phyloP scores from a whole-genome alignment of 2,329 filamentous ascomycete species.

The Capronia americana region DNA sequence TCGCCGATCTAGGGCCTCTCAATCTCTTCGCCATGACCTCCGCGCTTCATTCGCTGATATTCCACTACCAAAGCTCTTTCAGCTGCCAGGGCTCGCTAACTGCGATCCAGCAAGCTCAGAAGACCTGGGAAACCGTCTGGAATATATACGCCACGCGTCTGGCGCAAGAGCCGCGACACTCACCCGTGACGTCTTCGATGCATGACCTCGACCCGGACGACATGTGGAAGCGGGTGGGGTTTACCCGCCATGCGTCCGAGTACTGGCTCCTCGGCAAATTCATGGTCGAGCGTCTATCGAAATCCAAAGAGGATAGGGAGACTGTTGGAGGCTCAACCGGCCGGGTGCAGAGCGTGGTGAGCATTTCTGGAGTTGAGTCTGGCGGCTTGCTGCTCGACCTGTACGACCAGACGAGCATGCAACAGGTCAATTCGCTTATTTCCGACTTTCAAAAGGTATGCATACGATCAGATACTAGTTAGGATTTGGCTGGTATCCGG shows the following conservation, averaged over 20 bases:
- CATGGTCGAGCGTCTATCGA: slow-evolving; percentile 42
- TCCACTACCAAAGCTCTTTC: slow-evolving; percentile 48
- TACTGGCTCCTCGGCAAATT: slow-evolving; percentile 48
- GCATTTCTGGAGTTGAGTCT: not conserved
- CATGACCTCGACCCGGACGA: slow-evolving; percentile 33
- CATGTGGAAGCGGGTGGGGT: slow-evolving; percentile 48
- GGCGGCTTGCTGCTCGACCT: slow-evolving; percentile 23
- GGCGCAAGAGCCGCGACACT: slow-evolving; percentile 24
- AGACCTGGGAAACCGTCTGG: slow-evolving; percentile 38
- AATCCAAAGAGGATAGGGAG: not conserved
- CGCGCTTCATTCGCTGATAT: slow-evolving; percentile 43
- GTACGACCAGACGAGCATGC: slow-evolving; percentile 52
- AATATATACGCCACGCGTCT: slow-evolving; percentile 2
- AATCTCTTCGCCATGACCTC: slow-evolving; percentile 43
- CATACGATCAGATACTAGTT: not conserved
- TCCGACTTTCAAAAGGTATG: slow-evolving; percentile 42
- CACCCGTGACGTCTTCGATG: slow-evolving; percentile 1
- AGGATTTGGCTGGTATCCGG: no score
- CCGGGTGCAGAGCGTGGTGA: not conserved
- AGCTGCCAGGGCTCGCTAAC: slow-evolving; percentile 40
- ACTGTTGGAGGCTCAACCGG: not conserved
- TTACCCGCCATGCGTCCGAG: slow-evolving; percentile 45
- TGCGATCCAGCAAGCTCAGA: slow-evolving; percentile 44
- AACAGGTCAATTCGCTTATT: slow-evolving; percentile 50
- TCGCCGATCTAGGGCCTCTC: slow-evolving; percentile 33